A percentile compares a stretch with the other conserved stretches of the same genome.
Evolutionary conservation across 768 basidiomycete genomes (phyloP).

Genomic region (Mycena maculata): DNA sequence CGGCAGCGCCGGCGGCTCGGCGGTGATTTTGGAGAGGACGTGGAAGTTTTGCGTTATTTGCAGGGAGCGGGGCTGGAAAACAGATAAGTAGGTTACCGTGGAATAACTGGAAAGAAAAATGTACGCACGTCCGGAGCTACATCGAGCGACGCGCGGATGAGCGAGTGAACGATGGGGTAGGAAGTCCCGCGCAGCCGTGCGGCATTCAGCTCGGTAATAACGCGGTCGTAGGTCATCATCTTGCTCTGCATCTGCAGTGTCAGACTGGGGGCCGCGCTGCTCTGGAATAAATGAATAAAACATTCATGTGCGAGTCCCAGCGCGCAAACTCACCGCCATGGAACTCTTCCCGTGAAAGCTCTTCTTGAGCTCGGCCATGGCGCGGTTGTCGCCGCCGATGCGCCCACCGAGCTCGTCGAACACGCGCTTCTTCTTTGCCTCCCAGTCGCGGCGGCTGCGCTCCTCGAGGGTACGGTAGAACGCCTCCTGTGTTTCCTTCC

Average conservation of each 20-base stretch:
- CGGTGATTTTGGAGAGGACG: slow-evolving; percentile 79
- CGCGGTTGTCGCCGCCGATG: slow-evolving; percentile 64
- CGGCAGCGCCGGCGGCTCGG: slow-evolving; percentile 79
- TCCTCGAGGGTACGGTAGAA: slow-evolving; percentile 87
- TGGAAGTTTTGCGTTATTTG: slow-evolving; percentile 80
- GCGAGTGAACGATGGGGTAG: slow-evolving; percentile 79
- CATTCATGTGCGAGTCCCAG: neutral
- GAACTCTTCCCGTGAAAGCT: slow-evolving; percentile 69
- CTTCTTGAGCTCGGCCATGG: slow-evolving; percentile 70
- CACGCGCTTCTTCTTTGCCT: slow-evolving; percentile 87
- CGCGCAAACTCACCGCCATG: slow-evolving; percentile 57
- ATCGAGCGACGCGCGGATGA: slow-evolving; percentile 75
- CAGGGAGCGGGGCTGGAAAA: slow-evolving; percentile 61
- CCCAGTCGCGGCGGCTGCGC: slow-evolving; percentile 84
- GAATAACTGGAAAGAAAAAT: neutral
- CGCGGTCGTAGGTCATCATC: slow-evolving; percentile 96
- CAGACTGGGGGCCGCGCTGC: slow-evolving; percentile 61
- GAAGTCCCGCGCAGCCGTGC: slow-evolving; percentile 78
- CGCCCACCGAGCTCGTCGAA: slow-evolving; percentile 90
- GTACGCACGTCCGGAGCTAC: slow-evolving; percentile 66
- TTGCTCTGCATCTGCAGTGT: slow-evolving; percentile 88
- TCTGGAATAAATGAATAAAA: slow-evolving; percentile 33
- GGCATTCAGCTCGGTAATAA: slow-evolving; percentile 80
- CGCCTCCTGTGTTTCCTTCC: slow-evolving; percentile 85
- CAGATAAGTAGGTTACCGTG: neutral